A percentile compares a stretch with the other conserved stretches of the same genome.
Evolutionary conservation across 345 rosid species (phyloP).

Genomic region (Gossypium australe): DNA sequence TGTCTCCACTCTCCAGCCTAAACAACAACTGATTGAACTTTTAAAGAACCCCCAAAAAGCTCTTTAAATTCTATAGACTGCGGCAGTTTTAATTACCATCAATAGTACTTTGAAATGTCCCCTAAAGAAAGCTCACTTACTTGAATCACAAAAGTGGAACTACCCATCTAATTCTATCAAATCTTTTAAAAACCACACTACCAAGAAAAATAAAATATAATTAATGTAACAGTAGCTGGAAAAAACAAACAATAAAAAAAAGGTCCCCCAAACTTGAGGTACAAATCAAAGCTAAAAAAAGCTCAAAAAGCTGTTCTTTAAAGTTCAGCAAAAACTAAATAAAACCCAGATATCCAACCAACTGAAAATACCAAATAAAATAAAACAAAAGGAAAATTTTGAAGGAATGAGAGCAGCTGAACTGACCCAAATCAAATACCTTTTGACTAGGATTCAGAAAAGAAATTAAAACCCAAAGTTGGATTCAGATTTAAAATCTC

Average conservation of each 20-base stretch:
- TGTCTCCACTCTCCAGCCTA: slow-evolving; percentile 22
- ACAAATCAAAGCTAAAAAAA: no score
- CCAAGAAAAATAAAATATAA: background rate
- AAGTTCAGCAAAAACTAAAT: background rate
- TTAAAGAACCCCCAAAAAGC: no score
- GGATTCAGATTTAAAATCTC: slow-evolving; percentile 24
- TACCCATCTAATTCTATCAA: slow-evolving; percentile 1
- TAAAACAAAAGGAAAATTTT: background rate
- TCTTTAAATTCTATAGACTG: no score
- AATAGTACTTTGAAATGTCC: slow-evolving; percentile 1
- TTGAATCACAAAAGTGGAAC: slow-evolving; percentile 17
- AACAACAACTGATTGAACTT: slow-evolving; percentile 20
- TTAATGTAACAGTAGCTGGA: slow-evolving; percentile 32
- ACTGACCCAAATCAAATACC: slow-evolving; percentile 35
- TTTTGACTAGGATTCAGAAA: slow-evolving; percentile 24
- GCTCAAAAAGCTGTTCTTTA: background rate
- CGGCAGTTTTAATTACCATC: background rate
- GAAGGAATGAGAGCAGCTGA: slow-evolving; percentile 6
- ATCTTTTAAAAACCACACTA: background rate
- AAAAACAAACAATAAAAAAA: background rate
- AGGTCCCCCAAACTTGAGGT: background rate
- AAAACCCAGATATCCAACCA: background rate
- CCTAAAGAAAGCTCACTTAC: slow-evolving; percentile 12
- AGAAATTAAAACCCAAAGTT: slow-evolving; percentile 17
- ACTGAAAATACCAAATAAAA: background rate